phyloP scores from a whole-genome alignment of 768 basidiomycete genomes.

The Suillus plorans region DNA sequence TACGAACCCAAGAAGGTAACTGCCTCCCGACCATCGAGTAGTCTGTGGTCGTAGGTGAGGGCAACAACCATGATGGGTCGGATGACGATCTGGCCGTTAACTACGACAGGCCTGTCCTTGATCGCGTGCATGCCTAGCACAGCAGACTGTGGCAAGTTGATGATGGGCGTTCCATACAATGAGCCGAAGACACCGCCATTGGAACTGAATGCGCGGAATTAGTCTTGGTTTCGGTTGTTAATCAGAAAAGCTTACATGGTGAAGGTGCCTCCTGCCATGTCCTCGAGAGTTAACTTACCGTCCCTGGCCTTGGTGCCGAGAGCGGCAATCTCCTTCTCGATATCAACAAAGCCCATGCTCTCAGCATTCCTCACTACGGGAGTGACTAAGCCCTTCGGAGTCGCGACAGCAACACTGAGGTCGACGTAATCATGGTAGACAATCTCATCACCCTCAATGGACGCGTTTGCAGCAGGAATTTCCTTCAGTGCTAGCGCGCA shows the following conservation, averaged over 20 bases:
- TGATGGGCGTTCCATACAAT: constrained; percentile 97
- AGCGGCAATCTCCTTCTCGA: constrained; percentile 89
- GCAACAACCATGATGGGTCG: constrained; percentile 96
- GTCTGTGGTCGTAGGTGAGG: constrained; percentile 91
- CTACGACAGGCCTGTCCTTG: constrained; percentile 88
- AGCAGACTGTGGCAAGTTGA: constrained; percentile 94
- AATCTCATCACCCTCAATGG: constrained; percentile 92
- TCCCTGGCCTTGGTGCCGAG: constrained; percentile 95
- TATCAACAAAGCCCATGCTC: constrained; percentile 79
- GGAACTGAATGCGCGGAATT: constrained; percentile 54
- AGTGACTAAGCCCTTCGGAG: constrained; percentile 95
- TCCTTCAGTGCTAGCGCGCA: constrained; percentile 82
- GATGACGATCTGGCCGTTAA: constrained; percentile 93
- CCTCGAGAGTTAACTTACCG: constrained; percentile 92
- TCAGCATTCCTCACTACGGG: constrained; percentile 94
- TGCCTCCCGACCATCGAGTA: constrained; percentile 94
- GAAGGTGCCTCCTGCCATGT: constrained; percentile 99
- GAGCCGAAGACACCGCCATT: constrained; percentile 99
- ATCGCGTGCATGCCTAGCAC: constrained; percentile 97
- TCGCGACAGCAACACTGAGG: constrained; percentile 93
- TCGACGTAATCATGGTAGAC: constrained; percentile 93
- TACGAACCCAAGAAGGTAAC: constrained; percentile 93
- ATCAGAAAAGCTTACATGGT: constrained; percentile 70
- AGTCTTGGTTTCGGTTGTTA: not conserved
- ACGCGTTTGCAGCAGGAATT: constrained; percentile 92